Evolutionary conservation across 2,329 filamentous ascomycete species (phyloP).

Genomic region (Aspergillus sp.): DNA sequence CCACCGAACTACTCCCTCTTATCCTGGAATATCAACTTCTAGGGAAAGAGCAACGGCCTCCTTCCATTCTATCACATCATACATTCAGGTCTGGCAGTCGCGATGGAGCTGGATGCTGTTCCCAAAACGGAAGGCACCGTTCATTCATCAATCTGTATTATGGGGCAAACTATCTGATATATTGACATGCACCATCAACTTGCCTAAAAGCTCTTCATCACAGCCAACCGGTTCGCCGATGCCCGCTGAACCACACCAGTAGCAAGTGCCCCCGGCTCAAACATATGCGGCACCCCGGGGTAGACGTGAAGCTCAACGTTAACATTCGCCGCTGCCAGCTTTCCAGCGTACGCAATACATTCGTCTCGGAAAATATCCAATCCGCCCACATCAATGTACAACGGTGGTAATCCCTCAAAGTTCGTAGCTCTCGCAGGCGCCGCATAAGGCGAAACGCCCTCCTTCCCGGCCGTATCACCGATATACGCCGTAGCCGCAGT

Average conservation of each 20-base stretch:
- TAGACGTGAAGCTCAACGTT: slow-evolving; percentile 10
- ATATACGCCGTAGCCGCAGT: background rate
- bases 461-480: background rate
- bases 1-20: too few relatives aligned
- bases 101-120: too few relatives aligned
- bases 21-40: too few relatives aligned
- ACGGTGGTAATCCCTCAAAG: background rate
- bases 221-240: background rate
- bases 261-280: background rate
- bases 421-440: slow-evolving; percentile 1
- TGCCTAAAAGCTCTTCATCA: background rate
- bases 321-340: background rate
- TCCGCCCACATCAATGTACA: slow-evolving; percentile 10
- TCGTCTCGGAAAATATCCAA: slow-evolving; percentile 10
- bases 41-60: too few relatives aligned
- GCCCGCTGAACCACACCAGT: background rate
- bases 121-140: too few relatives aligned
- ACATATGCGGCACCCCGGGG: background rate
- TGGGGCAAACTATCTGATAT: too few relatives aligned
- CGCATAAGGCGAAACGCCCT: slow-evolving; percentile 1
- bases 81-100: too few relatives aligned
- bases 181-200: too few relatives aligned
- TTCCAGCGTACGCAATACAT: background rate
- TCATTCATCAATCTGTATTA: too few relatives aligned
- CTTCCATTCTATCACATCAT: too few relatives aligned